phyloP scores from a whole-genome alignment of 2,329 filamentous ascomycete genomes.

The Chaetomium olivaceum region DNA sequence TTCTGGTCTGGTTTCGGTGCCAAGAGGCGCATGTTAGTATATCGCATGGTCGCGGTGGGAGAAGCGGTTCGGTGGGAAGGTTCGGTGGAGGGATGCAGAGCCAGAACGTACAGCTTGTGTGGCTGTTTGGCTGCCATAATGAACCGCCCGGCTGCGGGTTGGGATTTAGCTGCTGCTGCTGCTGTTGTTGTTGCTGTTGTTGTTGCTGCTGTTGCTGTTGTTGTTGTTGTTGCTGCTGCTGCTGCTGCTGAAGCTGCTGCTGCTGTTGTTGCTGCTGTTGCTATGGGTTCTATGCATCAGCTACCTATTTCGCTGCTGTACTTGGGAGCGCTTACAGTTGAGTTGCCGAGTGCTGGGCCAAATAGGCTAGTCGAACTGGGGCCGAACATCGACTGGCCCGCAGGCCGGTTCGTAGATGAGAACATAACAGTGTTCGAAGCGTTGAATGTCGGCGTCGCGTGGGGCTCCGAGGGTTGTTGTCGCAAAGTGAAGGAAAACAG shows the following conservation, averaged over 20 bases:
- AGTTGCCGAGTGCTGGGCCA: slow-evolving; percentile 24
- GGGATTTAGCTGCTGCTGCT: slow-evolving; percentile 34
- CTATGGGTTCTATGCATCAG: slow-evolving; percentile 36
- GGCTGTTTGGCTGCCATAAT: slow-evolving; percentile 55
- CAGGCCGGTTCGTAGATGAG: slow-evolving; percentile 27
- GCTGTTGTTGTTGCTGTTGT: slow-evolving; percentile 40
- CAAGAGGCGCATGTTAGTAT: slow-evolving; percentile 18
- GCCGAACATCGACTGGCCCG: slow-evolving; percentile 35
- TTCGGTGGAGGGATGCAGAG: neutral
- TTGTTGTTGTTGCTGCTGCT: slow-evolving; percentile 41
- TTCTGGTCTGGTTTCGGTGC: slow-evolving; percentile 59
- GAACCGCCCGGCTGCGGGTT: slow-evolving; percentile 49
- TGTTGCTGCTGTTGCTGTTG: slow-evolving; percentile 42
- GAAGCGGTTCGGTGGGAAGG: neutral
- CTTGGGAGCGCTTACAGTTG: slow-evolving; percentile 26
- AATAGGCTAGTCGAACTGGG: slow-evolving; percentile 30
- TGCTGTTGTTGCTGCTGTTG: slow-evolving; percentile 40
- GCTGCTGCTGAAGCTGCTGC: slow-evolving; percentile 40
- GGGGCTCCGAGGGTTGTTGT: neutral
- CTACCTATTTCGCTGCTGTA: neutral
- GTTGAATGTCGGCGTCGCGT: slow-evolving; percentile 13
- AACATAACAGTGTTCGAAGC: slow-evolving; percentile 26
- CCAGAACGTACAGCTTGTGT: slow-evolving; percentile 46
- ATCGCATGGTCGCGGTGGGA: slow-evolving; percentile 3
- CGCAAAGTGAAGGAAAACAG: slow-evolving; percentile 4